phyloP scores from a whole-genome alignment of 2,329 filamentous ascomycete genomes.

The Zalaria sp. region DNA sequence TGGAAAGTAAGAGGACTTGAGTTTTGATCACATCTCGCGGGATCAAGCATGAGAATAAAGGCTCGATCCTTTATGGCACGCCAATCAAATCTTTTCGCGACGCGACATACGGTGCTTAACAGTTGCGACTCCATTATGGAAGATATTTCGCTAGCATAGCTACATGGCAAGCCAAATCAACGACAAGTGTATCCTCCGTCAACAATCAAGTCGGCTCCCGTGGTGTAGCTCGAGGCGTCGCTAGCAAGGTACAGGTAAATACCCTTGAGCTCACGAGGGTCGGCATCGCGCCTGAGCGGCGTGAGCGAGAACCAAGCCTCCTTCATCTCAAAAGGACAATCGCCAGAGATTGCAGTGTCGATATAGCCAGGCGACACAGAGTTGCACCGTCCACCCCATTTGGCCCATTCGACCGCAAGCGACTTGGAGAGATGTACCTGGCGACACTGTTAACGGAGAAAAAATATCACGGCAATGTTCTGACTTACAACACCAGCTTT shows the following conservation, averaged over 20 bases:
- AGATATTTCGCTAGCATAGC: no score
- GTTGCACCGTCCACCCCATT: conserved; percentile 40
- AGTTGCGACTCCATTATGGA: no score
- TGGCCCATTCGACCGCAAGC: conserved; percentile 59
- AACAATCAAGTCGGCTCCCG: conserved; percentile 32
- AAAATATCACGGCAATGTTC: no score
- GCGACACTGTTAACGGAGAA: no score
- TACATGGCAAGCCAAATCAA: no score
- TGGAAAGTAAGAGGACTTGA: no score
- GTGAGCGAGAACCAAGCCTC: conserved; percentile 37
- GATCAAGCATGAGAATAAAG: no score
- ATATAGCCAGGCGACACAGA: conserved; percentile 61
- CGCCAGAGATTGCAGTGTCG: conserved; percentile 52
- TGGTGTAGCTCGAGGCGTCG: conserved; percentile 49
- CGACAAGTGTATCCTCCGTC: conserved; percentile 38
- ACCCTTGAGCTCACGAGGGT: conserved; percentile 60
- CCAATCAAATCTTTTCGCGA: no score
- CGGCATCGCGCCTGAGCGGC: conserved; percentile 44
- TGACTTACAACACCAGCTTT: not conserved
- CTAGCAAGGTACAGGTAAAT: conserved; percentile 52
- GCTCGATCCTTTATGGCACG: no score
- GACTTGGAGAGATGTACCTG: conserved; percentile 39
- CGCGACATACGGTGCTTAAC: no score
- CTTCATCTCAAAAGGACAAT: conserved; percentile 49
- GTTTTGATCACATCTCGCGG: no score